phyloP scores from a whole-genome alignment of 2,329 filamentous ascomycete species.

The Elsinoe batatas region DNA sequence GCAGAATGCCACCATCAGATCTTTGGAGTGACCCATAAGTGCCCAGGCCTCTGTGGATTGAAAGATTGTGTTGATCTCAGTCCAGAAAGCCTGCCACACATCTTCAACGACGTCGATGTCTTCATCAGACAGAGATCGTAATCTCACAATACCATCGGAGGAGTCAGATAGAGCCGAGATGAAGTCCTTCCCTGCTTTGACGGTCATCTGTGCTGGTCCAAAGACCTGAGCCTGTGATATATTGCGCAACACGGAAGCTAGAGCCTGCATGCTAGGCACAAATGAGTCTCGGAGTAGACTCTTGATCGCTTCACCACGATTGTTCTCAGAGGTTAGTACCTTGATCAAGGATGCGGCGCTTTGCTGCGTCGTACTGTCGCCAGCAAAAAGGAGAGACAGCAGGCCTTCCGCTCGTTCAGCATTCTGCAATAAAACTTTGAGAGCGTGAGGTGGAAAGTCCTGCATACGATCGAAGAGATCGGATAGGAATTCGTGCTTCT shows the following conservation, averaged over 20 bases:
- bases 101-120: constrained; percentile 58
- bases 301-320: constrained; percentile 50
- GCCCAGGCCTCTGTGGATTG: constrained; percentile 78
- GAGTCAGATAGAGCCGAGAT: constrained; percentile 54
- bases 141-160: constrained; percentile 53
- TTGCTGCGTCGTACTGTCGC: constrained; percentile 67
- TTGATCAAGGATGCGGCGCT: constrained; percentile 76
- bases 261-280: constrained; percentile 45
- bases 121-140: constrained; percentile 43
- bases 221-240: constrained; percentile 50
- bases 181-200: constrained; percentile 52
- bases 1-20: constrained; percentile 81
- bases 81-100: constrained; percentile 83
- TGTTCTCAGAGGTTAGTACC: constrained; percentile 61
- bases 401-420: constrained; percentile 61
- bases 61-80: constrained; percentile 69
- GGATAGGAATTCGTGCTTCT: constrained; percentile 54
- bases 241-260: constrained; percentile 47
- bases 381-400: constrained; percentile 70
- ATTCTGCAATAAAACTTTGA: constrained; percentile 60
- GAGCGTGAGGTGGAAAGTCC: constrained; percentile 60
- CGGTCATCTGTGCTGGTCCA: constrained; percentile 48
- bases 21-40: constrained; percentile 57
- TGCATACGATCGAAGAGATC: constrained; percentile 68
- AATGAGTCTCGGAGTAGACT: constrained; percentile 51